Evolutionary conservation across 164 flowering plant genomes (phyloP).

Genomic region (Stephania cephalantha): DNA sequence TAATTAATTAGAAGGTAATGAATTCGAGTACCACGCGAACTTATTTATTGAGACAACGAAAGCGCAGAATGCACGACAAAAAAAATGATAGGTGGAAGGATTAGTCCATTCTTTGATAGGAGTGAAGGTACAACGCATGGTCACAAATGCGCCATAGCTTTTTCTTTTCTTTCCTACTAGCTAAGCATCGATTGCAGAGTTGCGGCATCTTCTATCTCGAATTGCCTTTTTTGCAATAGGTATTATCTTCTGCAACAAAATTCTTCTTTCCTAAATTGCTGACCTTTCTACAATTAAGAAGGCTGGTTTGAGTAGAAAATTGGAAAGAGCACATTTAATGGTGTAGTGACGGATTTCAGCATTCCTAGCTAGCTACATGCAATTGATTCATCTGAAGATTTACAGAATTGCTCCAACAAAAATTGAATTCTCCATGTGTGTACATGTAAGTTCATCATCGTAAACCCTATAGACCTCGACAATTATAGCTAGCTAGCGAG

Average conservation of each 20-base stretch:
- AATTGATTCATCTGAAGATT: background rate
- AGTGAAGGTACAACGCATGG: slow-evolving; percentile 39
- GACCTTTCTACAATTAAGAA: background rate
- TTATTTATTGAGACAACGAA: slow-evolving; percentile 23
- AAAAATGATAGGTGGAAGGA: slow-evolving; percentile 20
- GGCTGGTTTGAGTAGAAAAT: background rate
- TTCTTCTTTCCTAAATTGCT: background rate
- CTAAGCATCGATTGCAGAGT: slow-evolving; percentile 36
- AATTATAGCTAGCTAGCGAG: background rate
- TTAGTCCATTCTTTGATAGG: slow-evolving; percentile 27
- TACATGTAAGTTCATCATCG: slow-evolving; percentile 19
- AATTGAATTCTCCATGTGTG: slow-evolving; percentile 1
- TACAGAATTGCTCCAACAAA: background rate
- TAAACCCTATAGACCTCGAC: background rate
- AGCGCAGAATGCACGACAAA: slow-evolving; percentile 14
- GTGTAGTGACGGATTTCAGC: slow-evolving; percentile 2
- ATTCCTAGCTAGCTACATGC: background rate
- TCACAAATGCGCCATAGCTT: slow-evolving; percentile 38
- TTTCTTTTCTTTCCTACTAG: slow-evolving; percentile 25
- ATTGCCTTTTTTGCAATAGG: slow-evolving; percentile 9
- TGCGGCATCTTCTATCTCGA: slow-evolving; percentile 42
- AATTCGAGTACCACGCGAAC: background rate
- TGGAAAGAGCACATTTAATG: background rate
- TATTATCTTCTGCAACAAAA: slow-evolving; percentile 19
- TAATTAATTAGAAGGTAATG: background rate